Percentiles rank a stretch among this genome's conserved stretches.
Evolutionary conservation across 768 basidiomycete species (phyloP).

Genomic region (Suillus plorans): DNA sequence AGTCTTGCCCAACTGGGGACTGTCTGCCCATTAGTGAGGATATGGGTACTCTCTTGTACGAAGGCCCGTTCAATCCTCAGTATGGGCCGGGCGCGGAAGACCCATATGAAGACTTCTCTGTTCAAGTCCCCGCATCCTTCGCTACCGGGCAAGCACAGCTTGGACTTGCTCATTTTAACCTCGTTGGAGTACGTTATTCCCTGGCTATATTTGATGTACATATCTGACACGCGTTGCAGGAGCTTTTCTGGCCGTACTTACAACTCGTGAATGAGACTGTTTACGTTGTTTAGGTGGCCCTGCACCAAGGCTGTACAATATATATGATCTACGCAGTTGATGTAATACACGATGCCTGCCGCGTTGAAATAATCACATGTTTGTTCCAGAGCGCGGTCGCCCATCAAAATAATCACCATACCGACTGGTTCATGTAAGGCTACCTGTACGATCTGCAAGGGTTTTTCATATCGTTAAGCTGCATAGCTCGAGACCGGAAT

Average conservation of each 20-base stretch:
- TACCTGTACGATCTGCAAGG: neutral
- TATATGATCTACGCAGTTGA: neutral
- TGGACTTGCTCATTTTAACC: constrained; percentile 30
- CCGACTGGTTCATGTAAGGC: neutral
- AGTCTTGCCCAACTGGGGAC: constrained; percentile 30
- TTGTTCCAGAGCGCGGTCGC: neutral
- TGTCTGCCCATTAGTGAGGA: constrained; percentile 23
- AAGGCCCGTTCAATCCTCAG: constrained; percentile 39
- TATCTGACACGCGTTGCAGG: neutral
- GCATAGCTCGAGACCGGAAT: neutral
- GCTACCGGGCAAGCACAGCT: constrained; percentile 31
- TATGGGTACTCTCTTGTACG: constrained; percentile 40
- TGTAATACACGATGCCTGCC: neutral
- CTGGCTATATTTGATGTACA: neutral
- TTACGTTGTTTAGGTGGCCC: neutral
- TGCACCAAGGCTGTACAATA: neutral
- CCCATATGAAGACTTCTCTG: constrained; percentile 41
- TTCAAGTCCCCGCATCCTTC: constrained; percentile 32
- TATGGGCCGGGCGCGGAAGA: constrained; percentile 22
- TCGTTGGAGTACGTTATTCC: constrained; percentile 34
- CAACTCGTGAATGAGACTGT: neutral
- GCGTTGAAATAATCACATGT: neutral
- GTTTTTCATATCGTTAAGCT: neutral
- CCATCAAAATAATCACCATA: neutral
- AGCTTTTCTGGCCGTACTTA: neutral